phyloP scores from a whole-genome alignment of 2,329 filamentous ascomycete species.

The Penicillium sp. region DNA sequence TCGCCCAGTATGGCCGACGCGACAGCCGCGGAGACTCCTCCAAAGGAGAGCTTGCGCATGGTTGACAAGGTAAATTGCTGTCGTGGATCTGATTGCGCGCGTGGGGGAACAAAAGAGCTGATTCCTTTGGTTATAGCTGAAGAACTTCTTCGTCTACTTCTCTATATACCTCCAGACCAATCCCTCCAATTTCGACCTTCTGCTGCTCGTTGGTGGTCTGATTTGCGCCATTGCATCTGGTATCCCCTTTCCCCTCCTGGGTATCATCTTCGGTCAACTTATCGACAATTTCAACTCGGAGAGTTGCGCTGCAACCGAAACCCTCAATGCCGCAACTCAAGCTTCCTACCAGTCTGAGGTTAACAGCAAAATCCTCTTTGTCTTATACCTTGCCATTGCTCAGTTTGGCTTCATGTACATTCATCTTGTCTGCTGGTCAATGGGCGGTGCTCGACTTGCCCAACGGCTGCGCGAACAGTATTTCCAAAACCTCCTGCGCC shows the following conservation, averaged over 20 bases:
- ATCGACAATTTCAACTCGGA: conserved; percentile 44
- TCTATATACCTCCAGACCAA: conserved; percentile 5
- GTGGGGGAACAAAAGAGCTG: background rate
- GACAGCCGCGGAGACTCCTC: background rate
- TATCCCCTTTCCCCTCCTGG: conserved; percentile 46
- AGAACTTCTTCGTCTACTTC: conserved; percentile 9
- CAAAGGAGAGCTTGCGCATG: background rate
- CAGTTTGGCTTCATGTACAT: conserved; percentile 68
- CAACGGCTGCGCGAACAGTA: conserved; percentile 66
- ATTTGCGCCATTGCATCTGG: conserved; percentile 40
- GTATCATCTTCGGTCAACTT: conserved; percentile 46
- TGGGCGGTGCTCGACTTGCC: conserved; percentile 66
- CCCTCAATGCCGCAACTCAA: conserved; percentile 18
- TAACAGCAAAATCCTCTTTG: conserved; percentile 61
- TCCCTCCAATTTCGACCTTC: conserved; percentile 30
- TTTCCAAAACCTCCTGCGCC: conserved; percentile 62
- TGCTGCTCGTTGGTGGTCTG: conserved; percentile 33
- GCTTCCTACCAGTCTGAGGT: conserved; percentile 29
- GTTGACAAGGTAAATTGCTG: conserved; percentile 5
- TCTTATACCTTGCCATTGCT: conserved; percentile 68
- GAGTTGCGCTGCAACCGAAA: conserved; percentile 23
- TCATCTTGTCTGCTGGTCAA: conserved; percentile 66
- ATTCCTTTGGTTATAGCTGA: conserved; percentile 1
- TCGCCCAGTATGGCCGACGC: conserved; percentile 1
- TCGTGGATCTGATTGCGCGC: background rate